Evolutionary conservation across 1,284 basidiomycete genomes (phyloP).

Genomic region (Porodaedalea pini): DNA sequence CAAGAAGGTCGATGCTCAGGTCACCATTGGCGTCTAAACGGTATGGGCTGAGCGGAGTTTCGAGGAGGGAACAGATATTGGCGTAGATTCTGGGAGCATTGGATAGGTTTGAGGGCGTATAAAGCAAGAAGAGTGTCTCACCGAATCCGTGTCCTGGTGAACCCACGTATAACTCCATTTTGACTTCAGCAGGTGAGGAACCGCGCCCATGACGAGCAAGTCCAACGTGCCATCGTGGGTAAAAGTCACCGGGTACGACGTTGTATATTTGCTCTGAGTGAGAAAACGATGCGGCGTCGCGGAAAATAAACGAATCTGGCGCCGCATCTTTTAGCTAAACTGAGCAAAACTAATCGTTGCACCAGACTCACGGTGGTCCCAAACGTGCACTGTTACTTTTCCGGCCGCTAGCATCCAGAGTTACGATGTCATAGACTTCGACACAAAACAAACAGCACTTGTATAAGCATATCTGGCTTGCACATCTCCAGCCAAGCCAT

Average conservation of each 20-base stretch:
- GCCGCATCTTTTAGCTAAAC: constrained; percentile 38
- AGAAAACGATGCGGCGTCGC: constrained; percentile 49
- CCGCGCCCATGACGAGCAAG: constrained; percentile 80
- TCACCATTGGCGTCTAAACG: constrained; percentile 85
- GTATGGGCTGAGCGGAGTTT: constrained; percentile 76
- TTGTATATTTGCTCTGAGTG: constrained; percentile 64
- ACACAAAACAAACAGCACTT: too few relatives aligned
- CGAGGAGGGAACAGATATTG: constrained; percentile 60
- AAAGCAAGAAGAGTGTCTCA: constrained; percentile 51
- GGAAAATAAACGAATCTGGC: constrained; percentile 48
- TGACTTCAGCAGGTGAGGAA: constrained; percentile 46
- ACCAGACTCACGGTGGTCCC: constrained; percentile 68
- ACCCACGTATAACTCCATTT: constrained; percentile 68
- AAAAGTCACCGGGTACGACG: constrained; percentile 90
- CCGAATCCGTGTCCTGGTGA: constrained; percentile 63
- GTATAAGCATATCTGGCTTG: too few relatives aligned
- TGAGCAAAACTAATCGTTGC: constrained; percentile 46
- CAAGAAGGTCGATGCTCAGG: constrained; percentile 86
- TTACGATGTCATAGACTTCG: constrained; percentile 78
- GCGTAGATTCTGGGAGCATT: constrained; percentile 33
- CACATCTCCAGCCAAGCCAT: too few relatives aligned
- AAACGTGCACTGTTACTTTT: constrained; percentile 72
- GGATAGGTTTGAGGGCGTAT: background rate
- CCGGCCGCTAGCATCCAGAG: constrained; percentile 69
- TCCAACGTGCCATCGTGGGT: constrained; percentile 91